Percentiles rank a stretch among this genome's conserved stretches.
phyloP scores from a whole-genome alignment of 306 rosid species.

The Glycine soja region DNA sequence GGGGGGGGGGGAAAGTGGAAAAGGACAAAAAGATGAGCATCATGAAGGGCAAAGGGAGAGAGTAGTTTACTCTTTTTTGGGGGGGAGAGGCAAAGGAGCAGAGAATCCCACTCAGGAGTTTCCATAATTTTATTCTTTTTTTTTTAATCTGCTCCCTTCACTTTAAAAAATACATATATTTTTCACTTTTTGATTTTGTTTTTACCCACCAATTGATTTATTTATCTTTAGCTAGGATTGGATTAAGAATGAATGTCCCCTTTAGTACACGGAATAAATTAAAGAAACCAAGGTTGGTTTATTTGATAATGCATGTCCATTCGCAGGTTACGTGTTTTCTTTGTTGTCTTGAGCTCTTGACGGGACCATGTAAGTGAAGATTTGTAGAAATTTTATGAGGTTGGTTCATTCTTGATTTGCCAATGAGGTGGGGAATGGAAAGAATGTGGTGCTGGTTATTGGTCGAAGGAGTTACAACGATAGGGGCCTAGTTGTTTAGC shows the following conservation, averaged over 20 bases:
- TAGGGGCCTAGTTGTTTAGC: background rate
- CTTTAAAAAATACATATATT: background rate
- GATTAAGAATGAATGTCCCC: background rate
- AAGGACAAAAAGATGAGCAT: conserved; percentile 16
- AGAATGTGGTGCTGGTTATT: background rate
- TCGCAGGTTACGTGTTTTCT: conserved; percentile 24
- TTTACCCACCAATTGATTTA: background rate
- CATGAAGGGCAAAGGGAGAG: conserved; percentile 26
- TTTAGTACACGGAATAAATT: too few relatives aligned
- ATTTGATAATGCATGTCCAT: conserved; percentile 2
- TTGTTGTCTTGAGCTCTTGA: background rate
- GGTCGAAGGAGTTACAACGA: background rate
- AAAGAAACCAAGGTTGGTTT: background rate
- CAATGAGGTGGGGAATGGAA: background rate
- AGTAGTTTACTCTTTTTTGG: conserved; percentile 8
- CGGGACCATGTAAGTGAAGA: conserved; percentile 8
- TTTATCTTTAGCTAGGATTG: background rate
- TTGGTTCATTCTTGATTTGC: background rate
- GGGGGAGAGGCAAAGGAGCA: conserved; percentile 37
- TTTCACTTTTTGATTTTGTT: background rate
- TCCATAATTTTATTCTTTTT: conserved; percentile 18
- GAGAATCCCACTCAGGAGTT: conserved; percentile 58
- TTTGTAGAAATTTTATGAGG: conserved; percentile 4
- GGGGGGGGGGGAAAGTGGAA: too few relatives aligned
- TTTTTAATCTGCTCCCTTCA: background rate